These are phyloP conservation scores for Haplosporangium gracile DNA, from an alignment of 192 early-diverging fungal genomes.

Conservation along the genomic window DNA sequence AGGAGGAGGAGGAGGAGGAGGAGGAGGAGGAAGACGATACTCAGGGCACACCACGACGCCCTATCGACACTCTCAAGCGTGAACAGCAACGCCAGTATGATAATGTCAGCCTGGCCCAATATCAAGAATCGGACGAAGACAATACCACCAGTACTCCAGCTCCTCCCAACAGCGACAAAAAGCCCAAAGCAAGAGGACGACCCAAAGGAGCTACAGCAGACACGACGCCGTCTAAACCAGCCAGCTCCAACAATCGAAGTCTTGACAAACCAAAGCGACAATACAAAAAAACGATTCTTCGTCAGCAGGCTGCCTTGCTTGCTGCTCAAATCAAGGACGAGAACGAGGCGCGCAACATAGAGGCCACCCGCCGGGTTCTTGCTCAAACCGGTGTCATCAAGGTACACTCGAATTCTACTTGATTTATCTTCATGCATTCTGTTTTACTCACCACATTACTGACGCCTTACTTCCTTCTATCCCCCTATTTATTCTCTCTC, in stretches of 20 bases:
- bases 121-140: background rate
- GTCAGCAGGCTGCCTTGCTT: slow-evolving; percentile 46
- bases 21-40: background rate
- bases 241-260: background rate
- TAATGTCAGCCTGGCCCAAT: background rate
- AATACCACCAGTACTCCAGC: background rate
- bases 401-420: slow-evolving; percentile 9
- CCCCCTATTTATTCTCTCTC: background rate
- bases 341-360: slow-evolving; percentile 33
- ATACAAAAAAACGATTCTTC: slow-evolving; percentile 49
- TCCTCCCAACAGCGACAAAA: background rate
- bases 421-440: background rate
- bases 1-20: background rate
- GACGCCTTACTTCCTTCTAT: background rate
- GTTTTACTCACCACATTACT: background rate
- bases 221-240: background rate
- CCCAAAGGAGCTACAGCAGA: background rate
- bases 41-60: background rate
- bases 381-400: slow-evolving; percentile 22
- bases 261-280: slow-evolving; percentile 23
- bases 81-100: background rate
- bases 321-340: slow-evolving; percentile 48
- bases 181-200: background rate
- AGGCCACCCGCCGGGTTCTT: slow-evolving; percentile 35
- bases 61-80: background rate